phyloP scores from a whole-genome alignment of 2,329 filamentous ascomycete genomes.

The Stachybotrys echinatus region DNA sequence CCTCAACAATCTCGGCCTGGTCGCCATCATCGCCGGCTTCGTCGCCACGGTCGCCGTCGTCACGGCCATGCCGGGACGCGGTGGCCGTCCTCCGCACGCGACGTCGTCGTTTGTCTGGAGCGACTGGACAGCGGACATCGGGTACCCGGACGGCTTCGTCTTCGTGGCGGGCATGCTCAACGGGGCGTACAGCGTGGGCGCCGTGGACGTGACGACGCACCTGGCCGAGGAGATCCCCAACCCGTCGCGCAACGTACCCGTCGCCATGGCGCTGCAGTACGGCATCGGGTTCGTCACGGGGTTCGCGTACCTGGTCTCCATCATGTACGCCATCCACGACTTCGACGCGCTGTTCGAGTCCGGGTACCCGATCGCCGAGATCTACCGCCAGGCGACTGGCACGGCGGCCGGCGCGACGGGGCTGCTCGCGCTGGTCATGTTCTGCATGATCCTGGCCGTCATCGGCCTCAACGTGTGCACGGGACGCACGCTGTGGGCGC shows the following conservation, averaged over 20 bases:
- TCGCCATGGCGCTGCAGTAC: conserved; percentile 46
- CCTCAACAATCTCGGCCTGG: conserved; percentile 48
- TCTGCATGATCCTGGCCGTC: conserved; percentile 29
- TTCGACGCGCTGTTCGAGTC: conserved; percentile 43
- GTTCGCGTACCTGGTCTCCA: conserved; percentile 44
- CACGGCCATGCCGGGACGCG: conserved; percentile 40
- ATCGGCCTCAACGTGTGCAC: conserved; percentile 31
- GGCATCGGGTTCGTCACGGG: conserved; percentile 45
- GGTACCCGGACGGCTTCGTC: conserved; percentile 35
- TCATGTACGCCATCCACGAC: conserved; percentile 56
- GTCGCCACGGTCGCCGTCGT: conserved; percentile 39
- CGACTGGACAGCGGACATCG: conserved; percentile 31
- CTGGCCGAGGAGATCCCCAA: conserved; percentile 59
- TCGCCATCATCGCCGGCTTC: conserved; percentile 40
- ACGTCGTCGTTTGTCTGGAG: conserved; percentile 32
- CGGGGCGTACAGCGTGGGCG: conserved; percentile 63
- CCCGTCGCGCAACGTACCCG: conserved; percentile 46
- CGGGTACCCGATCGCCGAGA: conserved; percentile 59
- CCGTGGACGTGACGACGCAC: conserved; percentile 60
- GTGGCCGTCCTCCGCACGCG: conserved; percentile 21
- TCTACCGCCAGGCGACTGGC: conserved; percentile 57
- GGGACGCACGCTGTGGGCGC: conserved; percentile 33
- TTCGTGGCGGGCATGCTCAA: conserved; percentile 46
- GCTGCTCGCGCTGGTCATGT: conserved; percentile 36
- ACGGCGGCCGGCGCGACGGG: conserved; percentile 44